Evolutionary conservation across 331 rosid species (phyloP), one percentile per base, ranked within the genome.

Genomic region (Prunus yedoensis): DNA sequence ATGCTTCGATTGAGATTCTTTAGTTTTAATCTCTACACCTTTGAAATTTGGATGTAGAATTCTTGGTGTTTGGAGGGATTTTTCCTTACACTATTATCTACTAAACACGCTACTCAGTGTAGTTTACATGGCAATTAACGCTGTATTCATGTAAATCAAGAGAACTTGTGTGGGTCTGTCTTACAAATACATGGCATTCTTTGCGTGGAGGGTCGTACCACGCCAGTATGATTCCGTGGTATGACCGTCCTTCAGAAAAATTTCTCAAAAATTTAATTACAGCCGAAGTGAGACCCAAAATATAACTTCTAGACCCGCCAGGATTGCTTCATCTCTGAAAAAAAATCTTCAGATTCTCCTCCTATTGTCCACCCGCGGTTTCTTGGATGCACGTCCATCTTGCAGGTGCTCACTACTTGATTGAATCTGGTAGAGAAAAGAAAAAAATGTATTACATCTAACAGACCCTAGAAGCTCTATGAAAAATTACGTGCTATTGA

Each of bases 351-450:
- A 91, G 64, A 94, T 90, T 87, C 94, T 94, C 83, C 97, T 91
- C 81, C 98, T 82, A 73, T 91, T 90, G 83, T 88, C 98, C 51
- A 86, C 69, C 51, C 94, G 83, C 16, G 86, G 9, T 81, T 88
- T 94, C 87, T 94, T 94, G 54, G 89, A 54, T 43, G 83, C 81
- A 41, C 88, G 77, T 63, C 69, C 97, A 32, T 70, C 88, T 82
- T 87, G 83, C 57, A 78, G 57, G 61, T 83, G 85, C 82, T 86
- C 89, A 0, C 84, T 82, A 79, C 87, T 89, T 65, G 96, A 85
- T 78, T 74, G 84, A 85, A 90, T 90, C 98, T 91, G 77, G 38
- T 78, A 70, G 49, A 76, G 27, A 80, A 0, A 8, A 65, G 70
- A 50, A 23, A 74, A 64, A 64, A 78, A 21, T 71, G 51, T 32